phyloP scores from a whole-genome alignment of 2,329 filamentous ascomycete genomes.

The Juglanconis oblonga region DNA sequence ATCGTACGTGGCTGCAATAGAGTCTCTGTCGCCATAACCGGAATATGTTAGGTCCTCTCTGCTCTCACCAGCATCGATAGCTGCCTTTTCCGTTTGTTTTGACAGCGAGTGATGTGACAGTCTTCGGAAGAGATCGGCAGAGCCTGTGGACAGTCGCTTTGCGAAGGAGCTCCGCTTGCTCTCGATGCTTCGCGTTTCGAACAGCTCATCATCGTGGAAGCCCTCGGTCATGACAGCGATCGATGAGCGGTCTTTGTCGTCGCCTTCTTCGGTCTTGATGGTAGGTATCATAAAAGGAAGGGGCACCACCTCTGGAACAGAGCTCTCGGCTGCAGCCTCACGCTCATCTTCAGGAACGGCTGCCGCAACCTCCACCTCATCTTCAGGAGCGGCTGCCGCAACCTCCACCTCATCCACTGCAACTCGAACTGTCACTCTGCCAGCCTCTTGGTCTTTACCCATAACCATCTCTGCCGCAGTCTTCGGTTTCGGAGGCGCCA shows the following conservation, averaged over 20 bases:
- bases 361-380: constrained; percentile 28
- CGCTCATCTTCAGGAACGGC: constrained; percentile 26
- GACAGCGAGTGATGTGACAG: constrained; percentile 36
- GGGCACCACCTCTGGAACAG: constrained; percentile 57
- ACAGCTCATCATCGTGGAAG: constrained; percentile 44
- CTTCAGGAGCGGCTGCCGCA: constrained; percentile 22
- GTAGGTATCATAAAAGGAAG: constrained; percentile 62
- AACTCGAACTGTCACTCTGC: constrained; percentile 52
- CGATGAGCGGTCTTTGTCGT: constrained; percentile 59
- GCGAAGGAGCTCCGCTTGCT: constrained; percentile 38
- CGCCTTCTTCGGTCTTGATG: constrained; percentile 24
- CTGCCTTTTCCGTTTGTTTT: constrained; percentile 22
- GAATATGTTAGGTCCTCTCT: constrained; percentile 41
- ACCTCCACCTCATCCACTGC: constrained; percentile 45
- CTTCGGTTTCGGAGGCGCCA: constrained; percentile 25
- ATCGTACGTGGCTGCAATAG: constrained; percentile 58
- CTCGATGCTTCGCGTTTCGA: constrained; percentile 19
- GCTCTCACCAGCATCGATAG: constrained; percentile 31
- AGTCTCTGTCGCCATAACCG: constrained; percentile 44
- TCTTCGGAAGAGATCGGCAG: constrained; percentile 41
- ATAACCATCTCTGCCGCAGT: constrained; percentile 39
- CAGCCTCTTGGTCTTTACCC: constrained; percentile 39
- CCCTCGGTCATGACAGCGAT: constrained; percentile 66
- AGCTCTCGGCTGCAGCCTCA: constrained; percentile 25
- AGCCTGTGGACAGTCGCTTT: constrained; percentile 48